These are phyloP conservation scores for Cutaneotrichosporon cutaneum DNA, from an alignment of 1,284 basidiomycete species.

Conservation along the genomic window DNA sequence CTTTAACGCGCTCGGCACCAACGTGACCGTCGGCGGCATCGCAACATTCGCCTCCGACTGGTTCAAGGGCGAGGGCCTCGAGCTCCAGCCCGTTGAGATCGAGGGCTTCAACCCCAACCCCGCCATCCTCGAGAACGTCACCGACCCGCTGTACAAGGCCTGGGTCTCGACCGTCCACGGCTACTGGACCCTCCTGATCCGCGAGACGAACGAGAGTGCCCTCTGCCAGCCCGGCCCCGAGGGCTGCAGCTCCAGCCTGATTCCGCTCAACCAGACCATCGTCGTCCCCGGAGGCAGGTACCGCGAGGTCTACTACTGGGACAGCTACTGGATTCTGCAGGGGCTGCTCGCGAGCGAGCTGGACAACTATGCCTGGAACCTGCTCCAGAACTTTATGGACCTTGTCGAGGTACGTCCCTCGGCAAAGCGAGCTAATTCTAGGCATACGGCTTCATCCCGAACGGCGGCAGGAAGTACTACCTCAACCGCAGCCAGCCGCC, in stretches of 20 bases:
- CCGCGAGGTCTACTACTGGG: conserved; percentile 55
- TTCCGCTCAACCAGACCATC: conserved; percentile 85
- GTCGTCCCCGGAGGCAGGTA: conserved; percentile 81
- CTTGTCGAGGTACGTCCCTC: conserved; percentile 61
- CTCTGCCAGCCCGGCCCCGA: conserved; percentile 61
- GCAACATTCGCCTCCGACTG: conserved; percentile 71
- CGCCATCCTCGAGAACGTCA: conserved; percentile 68
- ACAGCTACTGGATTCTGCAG: conserved; percentile 73
- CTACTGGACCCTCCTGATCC: conserved; percentile 76
- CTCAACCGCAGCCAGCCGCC: conserved; percentile 87
- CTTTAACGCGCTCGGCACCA: conserved; percentile 63
- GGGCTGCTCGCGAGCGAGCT: conserved; percentile 78
- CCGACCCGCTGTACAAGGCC: conserved; percentile 67
- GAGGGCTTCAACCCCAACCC: conserved; percentile 64
- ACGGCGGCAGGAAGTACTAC: conserved; percentile 68
- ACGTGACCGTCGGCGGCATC: conserved; percentile 56
- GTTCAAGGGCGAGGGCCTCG: conserved; percentile 80
- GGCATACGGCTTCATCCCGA: conserved; percentile 77
- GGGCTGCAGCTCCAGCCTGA: conserved; percentile 74
- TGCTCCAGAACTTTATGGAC: conserved; percentile 90
- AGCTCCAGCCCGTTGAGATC: conserved; percentile 67
- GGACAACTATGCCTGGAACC: conserved; percentile 68
- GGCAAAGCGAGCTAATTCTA: conserved; percentile 8
- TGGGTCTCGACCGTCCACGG: conserved; percentile 75
- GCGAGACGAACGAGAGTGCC: conserved; percentile 65